These are phyloP conservation scores for Perkinsus chesapeaki DNA, from an alignment of 169 alveolate genomes.

Conservation along the genomic window DNA sequence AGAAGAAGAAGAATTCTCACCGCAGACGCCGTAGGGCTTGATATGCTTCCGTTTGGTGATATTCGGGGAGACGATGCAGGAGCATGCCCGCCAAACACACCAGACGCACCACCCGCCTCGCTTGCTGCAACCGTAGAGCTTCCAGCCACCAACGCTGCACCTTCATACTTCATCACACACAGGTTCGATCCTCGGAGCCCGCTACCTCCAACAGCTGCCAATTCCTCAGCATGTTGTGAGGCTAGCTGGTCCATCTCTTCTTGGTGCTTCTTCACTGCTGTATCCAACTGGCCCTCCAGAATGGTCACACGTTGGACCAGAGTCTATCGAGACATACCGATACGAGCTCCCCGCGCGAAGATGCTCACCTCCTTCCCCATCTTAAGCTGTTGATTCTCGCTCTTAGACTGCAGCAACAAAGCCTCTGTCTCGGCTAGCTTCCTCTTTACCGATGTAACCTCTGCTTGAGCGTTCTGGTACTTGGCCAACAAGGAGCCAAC, in stretches of 20 bases:
- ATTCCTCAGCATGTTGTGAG: conserved; percentile 7
- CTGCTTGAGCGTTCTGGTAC: conserved; percentile 48
- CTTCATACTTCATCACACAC: background rate
- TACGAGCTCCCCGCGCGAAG: background rate
- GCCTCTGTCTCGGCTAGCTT: conserved; percentile 35
- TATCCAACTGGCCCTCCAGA: conserved; percentile 42
- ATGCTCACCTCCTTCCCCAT: background rate
- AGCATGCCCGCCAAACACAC: background rate
- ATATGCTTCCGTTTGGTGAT: background rate
- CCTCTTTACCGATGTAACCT: conserved; percentile 16
- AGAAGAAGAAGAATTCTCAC: background rate
- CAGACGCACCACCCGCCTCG: background rate
- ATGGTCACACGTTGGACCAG: background rate
- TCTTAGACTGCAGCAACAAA: background rate
- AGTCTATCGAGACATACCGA: background rate
- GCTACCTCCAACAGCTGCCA: background rate
- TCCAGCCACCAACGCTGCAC: background rate
- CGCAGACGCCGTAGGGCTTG: background rate
- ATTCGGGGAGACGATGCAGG: background rate
- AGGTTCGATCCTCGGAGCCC: background rate
- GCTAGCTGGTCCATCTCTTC: conserved; percentile 34
- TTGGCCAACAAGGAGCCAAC: conserved; percentile 31
- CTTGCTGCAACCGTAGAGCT: background rate
- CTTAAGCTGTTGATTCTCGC: background rate
- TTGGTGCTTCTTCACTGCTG: conserved; percentile 46